Conservation (phyloP, 805 yeast genomes). For the Metschnikowia hibisci region DNA sequence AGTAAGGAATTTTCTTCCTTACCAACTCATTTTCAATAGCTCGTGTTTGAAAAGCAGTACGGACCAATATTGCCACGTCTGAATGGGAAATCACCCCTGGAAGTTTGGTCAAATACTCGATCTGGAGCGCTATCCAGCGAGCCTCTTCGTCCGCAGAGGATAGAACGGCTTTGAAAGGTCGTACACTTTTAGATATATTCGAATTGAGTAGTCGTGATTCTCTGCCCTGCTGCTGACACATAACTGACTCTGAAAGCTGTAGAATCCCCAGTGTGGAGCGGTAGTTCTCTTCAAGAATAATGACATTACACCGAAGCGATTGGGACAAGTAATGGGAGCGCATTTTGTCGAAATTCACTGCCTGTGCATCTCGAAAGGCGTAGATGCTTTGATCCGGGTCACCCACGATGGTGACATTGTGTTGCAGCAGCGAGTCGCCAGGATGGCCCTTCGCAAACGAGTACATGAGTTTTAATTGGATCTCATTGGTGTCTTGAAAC, state of each 20-base stretch:
- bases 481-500: conserved; percentile 83
- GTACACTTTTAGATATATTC: conserved; percentile 38
- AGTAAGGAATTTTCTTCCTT: conserved; percentile 55
- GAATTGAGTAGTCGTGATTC: conserved; percentile 43
- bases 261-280: conserved; percentile 72
- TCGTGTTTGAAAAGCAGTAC: conserved; percentile 61
- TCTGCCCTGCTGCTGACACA: conserved; percentile 56
- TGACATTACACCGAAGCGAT: conserved; percentile 19
- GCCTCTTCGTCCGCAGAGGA: conserved; percentile 52
- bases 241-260: conserved; percentile 57
- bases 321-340: conserved; percentile 30
- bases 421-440: conserved; percentile 24
- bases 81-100: conserved; percentile 44
- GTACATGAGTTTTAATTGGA: conserved; percentile 69
- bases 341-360: conserved; percentile 63
- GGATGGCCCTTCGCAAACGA: conserved; percentile 38
- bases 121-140: conserved; percentile 51
- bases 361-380: conserved; percentile 78
- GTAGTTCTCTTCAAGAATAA: conserved; percentile 65
- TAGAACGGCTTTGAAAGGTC: conserved; percentile 44
- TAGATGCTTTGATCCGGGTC: conserved; percentile 97
- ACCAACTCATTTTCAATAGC: conserved; percentile 62
- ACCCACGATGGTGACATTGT: conserved; percentile 83
- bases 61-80: conserved; percentile 71
- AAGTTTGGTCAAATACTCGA: conserved; percentile 43